These are phyloP conservation scores for Tuber aestivum DNA, from an alignment of 495 filamentous ascomycete species.

Conservation along the genomic window DNA sequence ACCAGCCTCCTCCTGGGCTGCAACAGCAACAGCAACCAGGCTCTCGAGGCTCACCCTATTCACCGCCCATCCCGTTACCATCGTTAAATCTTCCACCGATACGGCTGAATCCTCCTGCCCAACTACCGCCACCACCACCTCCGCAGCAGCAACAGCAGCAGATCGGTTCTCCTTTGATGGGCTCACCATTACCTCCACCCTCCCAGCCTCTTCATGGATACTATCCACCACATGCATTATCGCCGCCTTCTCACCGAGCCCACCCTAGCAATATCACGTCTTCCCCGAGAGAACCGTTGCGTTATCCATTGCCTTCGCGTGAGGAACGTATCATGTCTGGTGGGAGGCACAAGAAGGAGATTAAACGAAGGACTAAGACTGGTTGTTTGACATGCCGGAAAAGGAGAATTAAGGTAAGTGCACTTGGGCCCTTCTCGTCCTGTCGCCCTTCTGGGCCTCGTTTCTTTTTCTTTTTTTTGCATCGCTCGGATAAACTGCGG, in stretches of 20 bases:
- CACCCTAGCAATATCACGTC: constrained; percentile 40
- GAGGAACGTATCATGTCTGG: constrained; percentile 62
- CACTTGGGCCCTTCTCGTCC: constrained; percentile 35
- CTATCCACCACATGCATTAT: constrained; percentile 26
- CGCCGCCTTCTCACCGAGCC: constrained; percentile 25
- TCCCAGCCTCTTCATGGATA: constrained; percentile 44
- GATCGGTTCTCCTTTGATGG: constrained; percentile 42
- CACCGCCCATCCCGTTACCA: constrained; percentile 46
- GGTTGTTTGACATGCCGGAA: constrained; percentile 96
- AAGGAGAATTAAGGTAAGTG: constrained; percentile 92
- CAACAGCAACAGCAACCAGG: constrained; percentile 44
- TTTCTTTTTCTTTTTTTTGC: constrained; percentile 22
- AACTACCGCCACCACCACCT: constrained; percentile 41
- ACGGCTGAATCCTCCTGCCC: constrained; percentile 44
- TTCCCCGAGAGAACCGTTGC: constrained; percentile 49
- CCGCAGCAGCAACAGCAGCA: constrained; percentile 43
- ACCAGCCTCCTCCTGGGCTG: constrained; percentile 49
- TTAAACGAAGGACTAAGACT: constrained; percentile 96
- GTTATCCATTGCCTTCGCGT: constrained; percentile 56
- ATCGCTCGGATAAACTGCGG: constrained; percentile 44
- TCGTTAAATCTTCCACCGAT: constrained; percentile 52
- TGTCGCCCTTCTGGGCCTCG: constrained; percentile 6
- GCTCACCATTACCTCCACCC: constrained; percentile 44
- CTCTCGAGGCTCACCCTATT: constrained; percentile 47
- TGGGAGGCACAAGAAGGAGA: constrained; percentile 93